phyloP scores from a whole-genome alignment of 2,329 filamentous ascomycete genomes.

The Aspergillus latus region DNA sequence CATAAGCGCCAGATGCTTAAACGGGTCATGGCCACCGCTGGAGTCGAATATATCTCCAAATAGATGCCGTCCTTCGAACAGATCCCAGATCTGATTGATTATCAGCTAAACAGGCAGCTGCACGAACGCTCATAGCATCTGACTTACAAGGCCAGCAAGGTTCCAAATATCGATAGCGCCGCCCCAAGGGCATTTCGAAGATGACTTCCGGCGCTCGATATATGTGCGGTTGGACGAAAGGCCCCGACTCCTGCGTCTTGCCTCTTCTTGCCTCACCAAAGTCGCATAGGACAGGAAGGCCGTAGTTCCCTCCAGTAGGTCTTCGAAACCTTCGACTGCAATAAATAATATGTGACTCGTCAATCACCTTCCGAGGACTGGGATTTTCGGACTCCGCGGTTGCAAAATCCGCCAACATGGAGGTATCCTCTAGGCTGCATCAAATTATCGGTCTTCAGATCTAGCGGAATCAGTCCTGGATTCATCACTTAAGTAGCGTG shows the following conservation, averaged over 20 bases:
- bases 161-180: slow-evolving; percentile 54
- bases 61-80: slow-evolving; percentile 48
- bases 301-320: slow-evolving; percentile 29
- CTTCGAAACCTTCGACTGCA: slow-evolving; percentile 27
- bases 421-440: slow-evolving; percentile 26
- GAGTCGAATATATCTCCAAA: slow-evolving; percentile 37
- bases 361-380: slow-evolving; percentile 30
- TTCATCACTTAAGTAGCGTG: background rate
- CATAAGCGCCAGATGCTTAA: slow-evolving; percentile 30
- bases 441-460: slow-evolving; percentile 33
- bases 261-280: slow-evolving; percentile 19
- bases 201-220: slow-evolving; percentile 44
- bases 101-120: slow-evolving; percentile 10
- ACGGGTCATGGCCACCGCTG: slow-evolving; percentile 25
- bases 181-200: slow-evolving; percentile 43
- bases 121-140: no score
- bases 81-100: slow-evolving; percentile 19
- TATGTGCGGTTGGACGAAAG: slow-evolving; percentile 44
- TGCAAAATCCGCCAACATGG: slow-evolving; percentile 31
- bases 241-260: slow-evolving; percentile 34
- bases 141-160: slow-evolving; percentile 48
- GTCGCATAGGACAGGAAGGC: slow-evolving; percentile 11
- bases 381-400: no score
- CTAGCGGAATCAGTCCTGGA: slow-evolving; percentile 23
- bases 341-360: slow-evolving; percentile 34